phyloP scores from a whole-genome alignment of 345 rosid genomes.

The Ceriops zippeliana region DNA sequence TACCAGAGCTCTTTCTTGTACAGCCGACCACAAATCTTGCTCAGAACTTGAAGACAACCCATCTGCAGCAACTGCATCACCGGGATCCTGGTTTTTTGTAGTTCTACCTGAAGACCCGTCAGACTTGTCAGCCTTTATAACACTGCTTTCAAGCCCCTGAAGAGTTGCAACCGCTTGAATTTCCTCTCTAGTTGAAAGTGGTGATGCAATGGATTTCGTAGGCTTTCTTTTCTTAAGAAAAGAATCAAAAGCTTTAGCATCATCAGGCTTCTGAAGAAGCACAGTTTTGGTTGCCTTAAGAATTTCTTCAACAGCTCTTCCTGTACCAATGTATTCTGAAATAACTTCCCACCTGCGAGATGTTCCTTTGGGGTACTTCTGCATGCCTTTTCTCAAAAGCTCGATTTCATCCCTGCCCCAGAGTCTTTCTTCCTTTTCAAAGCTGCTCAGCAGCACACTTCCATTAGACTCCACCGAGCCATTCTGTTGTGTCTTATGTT shows the following conservation, averaged over 20 bases:
- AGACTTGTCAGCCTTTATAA: constrained; percentile 17
- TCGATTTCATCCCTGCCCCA: constrained; percentile 94
- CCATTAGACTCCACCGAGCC: constrained; percentile 49
- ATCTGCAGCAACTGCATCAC: constrained; percentile 25
- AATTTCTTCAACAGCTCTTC: constrained; percentile 92
- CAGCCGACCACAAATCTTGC: constrained; percentile 82
- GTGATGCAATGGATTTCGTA: constrained; percentile 60
- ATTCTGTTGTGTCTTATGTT: constrained; percentile 47
- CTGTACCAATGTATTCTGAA: constrained; percentile 89
- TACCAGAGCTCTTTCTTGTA: constrained; percentile 89
- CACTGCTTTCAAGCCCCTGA: constrained; percentile 27
- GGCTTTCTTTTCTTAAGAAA: constrained; percentile 97
- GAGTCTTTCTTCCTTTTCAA: constrained; percentile 65
- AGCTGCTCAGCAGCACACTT: constrained; percentile 33
- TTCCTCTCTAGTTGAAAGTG: constrained; percentile 86
- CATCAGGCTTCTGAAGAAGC: constrained; percentile 93
- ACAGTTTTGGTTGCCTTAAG: constrained; percentile 92
- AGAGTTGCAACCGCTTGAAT: constrained; percentile 32
- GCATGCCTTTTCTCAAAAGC: constrained; percentile 82
- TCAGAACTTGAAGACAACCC: constrained; percentile 59
- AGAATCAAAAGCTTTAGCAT: constrained; percentile 84
- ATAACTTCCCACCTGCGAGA: constrained; percentile 97
- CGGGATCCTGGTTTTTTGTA: constrained; percentile 36
- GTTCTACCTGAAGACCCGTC: constrained; percentile 38
- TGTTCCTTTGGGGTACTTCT: constrained; percentile 90